Base-by-base conservation (phyloP, 495 filamentous ascomycete genomes). In the Aspergillus affinis region DNA sequence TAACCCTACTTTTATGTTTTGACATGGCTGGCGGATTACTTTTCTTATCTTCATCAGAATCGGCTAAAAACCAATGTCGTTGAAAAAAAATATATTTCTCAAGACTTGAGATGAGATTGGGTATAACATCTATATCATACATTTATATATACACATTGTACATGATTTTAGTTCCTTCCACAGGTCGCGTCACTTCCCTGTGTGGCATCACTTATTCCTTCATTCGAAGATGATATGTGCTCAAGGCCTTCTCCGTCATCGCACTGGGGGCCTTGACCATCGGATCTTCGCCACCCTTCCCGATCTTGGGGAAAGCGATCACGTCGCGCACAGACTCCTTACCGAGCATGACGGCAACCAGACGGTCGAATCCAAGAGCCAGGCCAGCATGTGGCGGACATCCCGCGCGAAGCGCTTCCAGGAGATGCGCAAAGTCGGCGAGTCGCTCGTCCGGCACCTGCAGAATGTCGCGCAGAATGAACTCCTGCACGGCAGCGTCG, bases 301-400 rank as follows among this genome's bases (percentile, higher is more conserved):
- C 89, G 53, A 80, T 89, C 76, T 98, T 98, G 3, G 94, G 94
- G 71, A 98, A 98, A 1, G 93, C 93, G 69, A 97, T 96, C 17
- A 98, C 94, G 77, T 98, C 93, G 56, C 89, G 75, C 9, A 98
- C 83, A 7, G 85, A 88, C 21, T 90, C 85, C 49, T 83, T 87
- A 12, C 87, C 87, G 20, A 87, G 79, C 77, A 98, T 83, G 6
- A 96, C 79, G 6, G 94, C 86, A n/a, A 94, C 78, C 30, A 98
- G 75, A 44, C 94, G 85, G 67, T 98, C 94, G 67, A 96, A 96
- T 0, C 94, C 94, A 17, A 98, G 74, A 0, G 94, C 94, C 49
- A 98, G 85, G 0, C 94, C 94, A 0, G 94, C 93, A 73, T 98
- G 94, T 0, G 94, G 94, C n/a, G 94, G 95, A 82, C 94, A 98